Conservation (phyloP, 768 basidiomycete genomes). For the Tricholoma furcatifolium region DNA sequence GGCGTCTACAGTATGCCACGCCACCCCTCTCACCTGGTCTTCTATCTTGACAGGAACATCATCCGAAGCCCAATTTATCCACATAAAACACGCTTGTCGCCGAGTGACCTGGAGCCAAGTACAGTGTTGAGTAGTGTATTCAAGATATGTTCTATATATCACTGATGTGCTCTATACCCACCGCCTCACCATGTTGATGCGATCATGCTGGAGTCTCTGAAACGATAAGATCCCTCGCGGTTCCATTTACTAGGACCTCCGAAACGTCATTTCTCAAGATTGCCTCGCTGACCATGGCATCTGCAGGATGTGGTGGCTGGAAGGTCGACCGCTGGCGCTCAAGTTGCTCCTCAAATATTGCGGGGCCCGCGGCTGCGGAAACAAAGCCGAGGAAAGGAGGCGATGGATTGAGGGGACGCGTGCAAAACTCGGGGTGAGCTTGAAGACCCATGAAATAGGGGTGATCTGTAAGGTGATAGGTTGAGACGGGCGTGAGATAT, state of each 20-base stretch:
- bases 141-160: slow-evolving; percentile 12
- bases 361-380: slow-evolving; percentile 61
- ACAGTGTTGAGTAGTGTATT: slow-evolving; percentile 3
- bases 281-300: slow-evolving; percentile 72
- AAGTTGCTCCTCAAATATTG: slow-evolving; percentile 70
- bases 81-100: background rate
- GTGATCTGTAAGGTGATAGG: slow-evolving; percentile 60
- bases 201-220: slow-evolving; percentile 19
- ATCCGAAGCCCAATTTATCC: slow-evolving; percentile 1
- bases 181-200: background rate
- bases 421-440: slow-evolving; percentile 98
- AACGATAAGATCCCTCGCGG: slow-evolving; percentile 16
- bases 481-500: background rate
- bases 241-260: slow-evolving; percentile 23
- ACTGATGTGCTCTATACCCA: slow-evolving; percentile 6
- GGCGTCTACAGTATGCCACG: background rate
- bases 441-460: slow-evolving; percentile 93
- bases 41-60: background rate
- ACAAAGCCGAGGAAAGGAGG: slow-evolving; percentile 97
- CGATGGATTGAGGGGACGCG: slow-evolving; percentile 94
- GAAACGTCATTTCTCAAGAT: slow-evolving; percentile 37
- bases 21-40: slow-evolving; percentile 1
- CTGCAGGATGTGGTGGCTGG: slow-evolving; percentile 73
- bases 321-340: slow-evolving; percentile 59
- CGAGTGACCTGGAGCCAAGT: background rate